phyloP scores from a whole-genome alignment of 352 stramenopile genomes.

The Pythium rishiriense region DNA sequence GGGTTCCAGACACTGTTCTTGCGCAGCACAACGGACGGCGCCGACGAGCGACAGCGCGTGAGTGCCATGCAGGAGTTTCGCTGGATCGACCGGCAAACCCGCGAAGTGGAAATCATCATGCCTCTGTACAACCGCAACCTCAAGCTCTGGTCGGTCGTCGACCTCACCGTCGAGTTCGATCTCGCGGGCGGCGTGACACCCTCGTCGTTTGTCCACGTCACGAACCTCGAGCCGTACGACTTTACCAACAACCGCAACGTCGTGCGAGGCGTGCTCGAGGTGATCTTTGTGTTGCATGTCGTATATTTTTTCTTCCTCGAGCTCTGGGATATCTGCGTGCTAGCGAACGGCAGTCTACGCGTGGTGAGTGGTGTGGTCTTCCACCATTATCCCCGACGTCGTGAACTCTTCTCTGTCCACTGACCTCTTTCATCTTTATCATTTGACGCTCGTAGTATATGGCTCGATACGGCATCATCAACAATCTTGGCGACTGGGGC shows the following conservation, averaged over 20 bases:
- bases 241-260: slow-evolving; percentile 50
- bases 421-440: not conserved
- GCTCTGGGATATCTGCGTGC: slow-evolving; percentile 64
- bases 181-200: slow-evolving; percentile 56
- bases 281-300: slow-evolving; percentile 47
- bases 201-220: slow-evolving; percentile 43
- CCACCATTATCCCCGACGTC: too few species aligned
- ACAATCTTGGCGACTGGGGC: slow-evolving; percentile 66
- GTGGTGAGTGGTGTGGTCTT: slow-evolving; percentile 27
- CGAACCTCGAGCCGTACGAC: slow-evolving; percentile 74
- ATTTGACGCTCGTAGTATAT: slow-evolving; percentile 40
- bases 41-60: slow-evolving; percentile 28
- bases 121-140: slow-evolving; percentile 64
- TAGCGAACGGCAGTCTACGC: slow-evolving; percentile 48
- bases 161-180: slow-evolving; percentile 59
- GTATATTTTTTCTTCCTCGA: slow-evolving; percentile 64
- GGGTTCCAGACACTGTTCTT: slow-evolving; percentile 67
- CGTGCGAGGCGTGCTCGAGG: slow-evolving; percentile 42
- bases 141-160: slow-evolving; percentile 60
- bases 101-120: slow-evolving; percentile 52
- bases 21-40: slow-evolving; percentile 39
- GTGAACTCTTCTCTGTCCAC: not conserved
- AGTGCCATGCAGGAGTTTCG: slow-evolving; percentile 45
- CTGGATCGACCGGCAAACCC: slow-evolving; percentile 70
- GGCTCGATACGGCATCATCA: slow-evolving; percentile 58